Evolutionary conservation across 139 green algal genomes (phyloP).

Genomic region (Penium margaritaceum): DNA sequence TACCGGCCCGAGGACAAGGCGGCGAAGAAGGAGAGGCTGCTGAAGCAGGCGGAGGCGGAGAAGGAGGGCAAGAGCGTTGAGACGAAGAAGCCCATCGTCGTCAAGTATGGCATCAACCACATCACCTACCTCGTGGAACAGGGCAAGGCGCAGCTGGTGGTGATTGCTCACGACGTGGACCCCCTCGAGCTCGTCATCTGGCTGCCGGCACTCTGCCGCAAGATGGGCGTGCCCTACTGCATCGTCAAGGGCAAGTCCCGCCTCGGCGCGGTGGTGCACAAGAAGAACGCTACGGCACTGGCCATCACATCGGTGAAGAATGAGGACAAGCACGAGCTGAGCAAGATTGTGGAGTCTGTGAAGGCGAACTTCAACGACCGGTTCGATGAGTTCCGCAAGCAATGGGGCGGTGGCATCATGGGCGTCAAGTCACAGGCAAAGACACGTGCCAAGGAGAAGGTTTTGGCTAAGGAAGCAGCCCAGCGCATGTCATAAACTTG

Average conservation of each 20-base stretch:
- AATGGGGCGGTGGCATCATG: conserved; percentile 95
- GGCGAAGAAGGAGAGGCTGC: conserved; percentile 85
- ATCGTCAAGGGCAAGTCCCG: conserved; percentile 90
- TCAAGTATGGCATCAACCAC: conserved; percentile 99
- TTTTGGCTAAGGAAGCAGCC: conserved; percentile 75
- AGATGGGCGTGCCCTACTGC: conserved; percentile 96
- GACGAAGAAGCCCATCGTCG: conserved; percentile 94
- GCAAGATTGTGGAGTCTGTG: conserved; percentile 90
- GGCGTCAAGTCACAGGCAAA: conserved; percentile 90
- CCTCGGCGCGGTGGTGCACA: conserved; percentile 74
- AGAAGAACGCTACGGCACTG: conserved; percentile 88
- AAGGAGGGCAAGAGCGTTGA: conserved; percentile 63
- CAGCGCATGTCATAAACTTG: conserved; percentile 61
- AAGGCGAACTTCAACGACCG: conserved; percentile 83
- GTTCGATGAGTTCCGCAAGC: conserved; percentile 58
- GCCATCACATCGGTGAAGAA: conserved; percentile 83
- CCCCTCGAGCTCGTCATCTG: conserved; percentile 89
- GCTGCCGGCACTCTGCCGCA: conserved; percentile 95
- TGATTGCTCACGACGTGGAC: conserved; percentile 98
- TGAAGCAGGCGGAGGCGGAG: conserved; percentile 66
- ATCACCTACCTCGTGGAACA: conserved; percentile 90
- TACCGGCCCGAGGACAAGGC: conserved; percentile 95
- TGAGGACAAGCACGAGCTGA: conserved; percentile 94
- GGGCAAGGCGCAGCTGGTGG: conserved; percentile 90
- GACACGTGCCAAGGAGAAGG: conserved; percentile 69